phyloP scores from a whole-genome alignment of 2,329 filamentous ascomycete species.

The Chrysosporium keratinophilum region DNA sequence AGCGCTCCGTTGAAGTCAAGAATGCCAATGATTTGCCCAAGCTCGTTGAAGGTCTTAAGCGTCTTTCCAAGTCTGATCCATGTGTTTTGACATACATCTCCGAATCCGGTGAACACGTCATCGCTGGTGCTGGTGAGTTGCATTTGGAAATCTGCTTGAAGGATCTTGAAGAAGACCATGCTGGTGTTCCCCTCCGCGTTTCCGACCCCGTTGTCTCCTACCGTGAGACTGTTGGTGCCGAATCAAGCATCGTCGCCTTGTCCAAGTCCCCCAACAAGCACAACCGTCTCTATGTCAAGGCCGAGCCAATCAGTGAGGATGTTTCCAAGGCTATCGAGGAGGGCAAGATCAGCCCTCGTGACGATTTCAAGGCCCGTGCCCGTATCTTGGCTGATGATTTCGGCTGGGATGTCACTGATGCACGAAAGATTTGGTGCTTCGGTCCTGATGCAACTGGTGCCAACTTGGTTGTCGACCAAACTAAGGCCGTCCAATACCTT shows the following conservation, averaged over 20 bases:
- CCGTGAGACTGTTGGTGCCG: conserved; percentile 82
- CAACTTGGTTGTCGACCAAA: conserved; percentile 98
- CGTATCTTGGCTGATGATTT: conserved; percentile 92
- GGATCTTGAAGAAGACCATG: conserved; percentile 99
- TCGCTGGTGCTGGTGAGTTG: conserved; percentile 97
- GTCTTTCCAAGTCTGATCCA: conserved; percentile 99
- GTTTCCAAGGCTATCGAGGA: conserved; percentile 79
- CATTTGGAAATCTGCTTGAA: conserved; percentile 99
- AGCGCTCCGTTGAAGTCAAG: conserved; percentile 98
- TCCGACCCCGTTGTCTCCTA: conserved; percentile 97
- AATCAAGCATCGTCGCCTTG: conserved; percentile 88
- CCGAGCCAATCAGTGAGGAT: conserved; percentile 84
- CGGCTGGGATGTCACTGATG: conserved; percentile 99
- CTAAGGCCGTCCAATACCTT: conserved; percentile 99
- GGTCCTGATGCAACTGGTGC: conserved; percentile 94
- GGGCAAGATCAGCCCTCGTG: conserved; percentile 87
- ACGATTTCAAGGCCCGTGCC: conserved; percentile 98
- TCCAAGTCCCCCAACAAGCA: conserved; percentile 99
- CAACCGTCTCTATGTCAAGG: conserved; percentile 98
- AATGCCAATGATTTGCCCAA: conserved; percentile 99
- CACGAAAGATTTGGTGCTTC: conserved; percentile 99
- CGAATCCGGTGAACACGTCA: conserved; percentile 95
- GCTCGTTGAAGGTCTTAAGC: conserved; percentile 99
- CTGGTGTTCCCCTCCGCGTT: conserved; percentile 92
- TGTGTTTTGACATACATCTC: conserved; percentile 86